Base-by-base conservation (phyloP, 2,329 filamentous ascomycete genomes). In the Eutypa lata region DNA sequence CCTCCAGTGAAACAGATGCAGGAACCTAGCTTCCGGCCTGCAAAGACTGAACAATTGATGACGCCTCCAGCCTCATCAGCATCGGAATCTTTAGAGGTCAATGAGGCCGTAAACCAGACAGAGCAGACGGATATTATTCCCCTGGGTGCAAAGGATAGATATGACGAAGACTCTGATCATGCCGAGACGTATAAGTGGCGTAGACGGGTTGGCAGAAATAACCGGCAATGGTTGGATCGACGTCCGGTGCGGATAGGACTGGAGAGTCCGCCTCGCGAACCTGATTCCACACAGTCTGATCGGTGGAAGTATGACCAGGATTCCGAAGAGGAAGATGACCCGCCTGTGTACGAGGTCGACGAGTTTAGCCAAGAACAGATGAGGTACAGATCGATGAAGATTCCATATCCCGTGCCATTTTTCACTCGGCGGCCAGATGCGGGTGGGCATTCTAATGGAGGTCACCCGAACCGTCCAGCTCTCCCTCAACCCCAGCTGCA, bases 301-400 rank as follows among this genome's bases (percentile, higher is more conserved):
- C 82, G 86, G 56, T 96, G 89, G 82, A 95, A 91, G 72, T 96
- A 90, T 73, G 90, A 95, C 65, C 86, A 87, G 24, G 90, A 96
- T 62, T 90, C 91, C 56, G 87, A 61, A 45, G 66, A 88, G 57
- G 90, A 95, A 46, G 88, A 92, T 49, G 89, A 91, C 53, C 83
- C 86, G 51, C 79, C 87, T 22, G 77, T 86, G 55, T 91, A 91
- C 74, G 81, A 87, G 51, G 80, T 92, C 53, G 91, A 96, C 66
- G 89, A 87, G 37, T 86, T 80, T 60, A 82, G 83, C 61, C 80
- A 78, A 16, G 73, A 75, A 21, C 79, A 82, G 21, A 71, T 87
- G 61, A 82, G 79, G 61, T 87, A 85, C 61, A 75, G 84, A 38
- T 79, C 82, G n/a, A 80, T 76, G 7, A 80, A 84, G 19, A 81